A percentile compares a stretch with the other conserved stretches of the same genome.
Evolutionary conservation across 345 rosid species (phyloP).

Genomic region (Sonneratia caseolaris): DNA sequence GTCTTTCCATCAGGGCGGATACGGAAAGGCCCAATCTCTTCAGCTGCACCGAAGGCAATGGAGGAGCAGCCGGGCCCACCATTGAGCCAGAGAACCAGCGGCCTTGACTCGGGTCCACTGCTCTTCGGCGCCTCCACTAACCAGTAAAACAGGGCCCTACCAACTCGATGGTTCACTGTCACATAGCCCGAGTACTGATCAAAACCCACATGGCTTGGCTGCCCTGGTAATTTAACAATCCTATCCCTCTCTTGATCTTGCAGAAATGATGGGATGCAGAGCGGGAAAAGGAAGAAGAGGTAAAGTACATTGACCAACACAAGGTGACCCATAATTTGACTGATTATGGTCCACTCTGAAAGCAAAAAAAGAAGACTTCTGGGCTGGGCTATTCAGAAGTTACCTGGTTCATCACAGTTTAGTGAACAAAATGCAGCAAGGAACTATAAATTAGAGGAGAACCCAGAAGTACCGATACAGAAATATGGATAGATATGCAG

Average conservation of each 20-base stretch:
- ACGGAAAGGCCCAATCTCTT: constrained; percentile 91
- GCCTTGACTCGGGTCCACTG: constrained; percentile 53
- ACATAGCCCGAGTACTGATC: constrained; percentile 82
- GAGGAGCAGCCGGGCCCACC: constrained; percentile 98
- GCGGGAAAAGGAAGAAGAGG: neutral
- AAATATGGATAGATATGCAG: no score
- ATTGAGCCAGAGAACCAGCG: constrained; percentile 83
- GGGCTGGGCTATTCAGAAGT: neutral
- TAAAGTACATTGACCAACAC: neutral
- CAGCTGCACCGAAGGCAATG: constrained; percentile 72
- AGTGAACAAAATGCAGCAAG: neutral
- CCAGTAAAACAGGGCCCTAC: constrained; percentile 91
- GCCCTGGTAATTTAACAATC: constrained; percentile 60
- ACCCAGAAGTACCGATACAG: no score
- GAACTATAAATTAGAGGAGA: neutral
- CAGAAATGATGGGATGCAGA: constrained; percentile 7
- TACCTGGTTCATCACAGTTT: neutral
- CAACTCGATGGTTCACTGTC: constrained; percentile 69
- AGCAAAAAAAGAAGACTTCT: neutral
- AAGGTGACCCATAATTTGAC: neutral
- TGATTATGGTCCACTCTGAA: neutral
- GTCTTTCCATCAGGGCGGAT: constrained; percentile 65
- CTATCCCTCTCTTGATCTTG: constrained; percentile 50
- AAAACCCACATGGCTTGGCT: constrained; percentile 59
- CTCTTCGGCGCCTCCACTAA: constrained; percentile 59